phyloP scores from a whole-genome alignment of 1,284 basidiomycete species.

The Ganoderma boninense region DNA sequence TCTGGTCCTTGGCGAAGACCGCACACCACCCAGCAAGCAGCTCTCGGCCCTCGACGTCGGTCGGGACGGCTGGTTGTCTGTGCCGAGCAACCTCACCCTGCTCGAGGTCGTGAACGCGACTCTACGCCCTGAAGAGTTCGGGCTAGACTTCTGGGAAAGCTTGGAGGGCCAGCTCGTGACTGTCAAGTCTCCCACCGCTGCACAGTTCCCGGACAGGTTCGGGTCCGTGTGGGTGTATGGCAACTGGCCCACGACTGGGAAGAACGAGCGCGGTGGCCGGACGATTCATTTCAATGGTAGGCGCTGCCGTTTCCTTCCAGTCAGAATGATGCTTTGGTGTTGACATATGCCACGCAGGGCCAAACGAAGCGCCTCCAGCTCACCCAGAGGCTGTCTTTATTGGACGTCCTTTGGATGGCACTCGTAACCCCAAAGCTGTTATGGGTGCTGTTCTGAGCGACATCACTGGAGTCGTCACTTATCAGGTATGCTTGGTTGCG shows the following conservation, averaged over 20 bases:
- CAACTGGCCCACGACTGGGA: slow-evolving; percentile 63
- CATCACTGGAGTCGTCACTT: slow-evolving; percentile 65
- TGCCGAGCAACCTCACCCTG: slow-evolving; percentile 62
- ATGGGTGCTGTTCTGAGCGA: slow-evolving; percentile 58
- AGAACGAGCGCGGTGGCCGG: slow-evolving; percentile 66
- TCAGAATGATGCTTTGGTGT: background rate
- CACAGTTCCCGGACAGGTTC: slow-evolving; percentile 61
- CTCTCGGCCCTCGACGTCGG: slow-evolving; percentile 61
- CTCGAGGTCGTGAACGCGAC: slow-evolving; percentile 56
- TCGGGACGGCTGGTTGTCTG: slow-evolving; percentile 60
- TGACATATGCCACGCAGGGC: slow-evolving; percentile 40
- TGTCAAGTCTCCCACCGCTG: slow-evolving; percentile 56
- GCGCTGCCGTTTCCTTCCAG: background rate
- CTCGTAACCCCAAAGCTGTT: slow-evolving; percentile 56
- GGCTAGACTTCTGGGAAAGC: slow-evolving; percentile 73
- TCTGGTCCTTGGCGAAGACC: slow-evolving; percentile 61
- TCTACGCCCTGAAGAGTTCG: slow-evolving; percentile 58
- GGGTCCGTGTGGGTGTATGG: slow-evolving; percentile 70
- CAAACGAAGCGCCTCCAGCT: slow-evolving; percentile 58
- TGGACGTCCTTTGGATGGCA: slow-evolving; percentile 63
- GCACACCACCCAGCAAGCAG: slow-evolving; percentile 59
- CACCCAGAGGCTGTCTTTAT: slow-evolving; percentile 68
- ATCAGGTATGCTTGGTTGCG: slow-evolving; percentile 51
- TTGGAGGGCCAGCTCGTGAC: slow-evolving; percentile 69
- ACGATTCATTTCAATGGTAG: slow-evolving; percentile 56